Conservation (phyloP, 495 filamentous ascomycete species). For the Aspergillus nidulans region DNA sequence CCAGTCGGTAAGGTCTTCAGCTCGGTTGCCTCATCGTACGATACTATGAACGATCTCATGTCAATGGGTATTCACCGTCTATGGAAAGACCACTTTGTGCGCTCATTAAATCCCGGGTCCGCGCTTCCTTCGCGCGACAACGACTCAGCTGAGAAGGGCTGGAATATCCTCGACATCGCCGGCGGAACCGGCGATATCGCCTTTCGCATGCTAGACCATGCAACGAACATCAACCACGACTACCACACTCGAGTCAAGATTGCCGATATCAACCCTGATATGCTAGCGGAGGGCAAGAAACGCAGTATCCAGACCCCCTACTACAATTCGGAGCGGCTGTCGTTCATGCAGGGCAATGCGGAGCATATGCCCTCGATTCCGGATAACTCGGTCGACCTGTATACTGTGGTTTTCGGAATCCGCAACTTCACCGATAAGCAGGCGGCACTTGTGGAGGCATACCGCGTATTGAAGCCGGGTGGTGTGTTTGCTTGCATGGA, state of each 20-base stretch:
- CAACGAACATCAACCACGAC: conserved; percentile 77
- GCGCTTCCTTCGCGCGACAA: conserved; percentile 48
- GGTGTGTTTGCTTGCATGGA: conserved; percentile 97
- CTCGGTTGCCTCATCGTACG: conserved; percentile 86
- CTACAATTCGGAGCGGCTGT: conserved; percentile 54
- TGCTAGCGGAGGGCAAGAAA: conserved; percentile 84
- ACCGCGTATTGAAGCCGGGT: conserved; percentile 85
- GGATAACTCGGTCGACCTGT: conserved; percentile 69
- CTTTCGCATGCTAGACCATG: conserved; percentile 91
- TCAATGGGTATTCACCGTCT: conserved; percentile 93
- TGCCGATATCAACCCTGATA: conserved; percentile 90
- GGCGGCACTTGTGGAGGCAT: conserved; percentile 72
- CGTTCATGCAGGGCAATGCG: conserved; percentile 88
- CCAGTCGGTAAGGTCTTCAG: conserved; percentile 87
- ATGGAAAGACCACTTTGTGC: conserved; percentile 98
- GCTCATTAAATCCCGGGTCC: conserved; percentile 81
- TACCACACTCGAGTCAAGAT: conserved; percentile 75
- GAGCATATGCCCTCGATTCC: conserved; percentile 66
- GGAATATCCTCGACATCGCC: conserved; percentile 93
- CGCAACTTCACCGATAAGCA: conserved; percentile 91
- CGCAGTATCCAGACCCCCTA: conserved; percentile 60
- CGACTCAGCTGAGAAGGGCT: conserved; percentile 37
- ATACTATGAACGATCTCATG: conserved; percentile 99
- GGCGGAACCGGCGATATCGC: conserved; percentile 98
- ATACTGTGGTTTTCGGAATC: conserved; percentile 97